Percentiles rank a stretch among this genome's conserved stretches.
Conservation (phyloP, 768 basidiomycete genomes). For the Bullera alba region DNA sequence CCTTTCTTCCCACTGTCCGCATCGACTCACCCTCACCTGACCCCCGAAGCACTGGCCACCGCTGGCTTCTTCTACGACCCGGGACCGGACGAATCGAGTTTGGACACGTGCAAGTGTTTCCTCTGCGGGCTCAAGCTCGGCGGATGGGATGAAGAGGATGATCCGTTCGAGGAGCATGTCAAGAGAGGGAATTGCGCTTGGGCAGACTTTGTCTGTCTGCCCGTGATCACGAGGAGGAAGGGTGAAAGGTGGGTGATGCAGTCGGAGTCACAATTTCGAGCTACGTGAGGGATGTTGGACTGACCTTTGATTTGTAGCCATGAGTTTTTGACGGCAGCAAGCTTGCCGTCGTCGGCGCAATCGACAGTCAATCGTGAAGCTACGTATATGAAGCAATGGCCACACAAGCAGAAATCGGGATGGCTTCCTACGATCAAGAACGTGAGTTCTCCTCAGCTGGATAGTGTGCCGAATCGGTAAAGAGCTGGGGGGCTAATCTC, state of each 20-base stretch:
- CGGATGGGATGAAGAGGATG: conserved; percentile 78
- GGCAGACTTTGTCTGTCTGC: conserved; percentile 70
- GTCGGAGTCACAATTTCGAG: background rate
- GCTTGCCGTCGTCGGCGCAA: conserved; percentile 28
- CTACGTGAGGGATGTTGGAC: background rate
- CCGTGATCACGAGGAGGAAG: conserved; percentile 46
- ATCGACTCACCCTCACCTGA: conserved; percentile 56
- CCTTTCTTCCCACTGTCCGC: conserved; percentile 65
- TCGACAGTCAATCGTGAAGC: conserved; percentile 19
- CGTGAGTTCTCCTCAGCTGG: conserved; percentile 15
- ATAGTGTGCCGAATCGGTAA: no score
- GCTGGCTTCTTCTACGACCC: conserved; percentile 80
- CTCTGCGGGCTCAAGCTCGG: conserved; percentile 72
- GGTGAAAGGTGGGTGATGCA: conserved; percentile 14
- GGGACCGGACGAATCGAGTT: conserved; percentile 53
- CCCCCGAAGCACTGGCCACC: conserved; percentile 66
- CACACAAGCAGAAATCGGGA: conserved; percentile 39
- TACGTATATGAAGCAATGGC: conserved; percentile 43
- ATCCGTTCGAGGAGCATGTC: conserved; percentile 78
- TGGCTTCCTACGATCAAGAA: conserved; percentile 38
- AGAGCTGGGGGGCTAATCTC: background rate
- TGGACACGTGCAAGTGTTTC: conserved; percentile 71
- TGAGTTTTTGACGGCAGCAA: conserved; percentile 10
- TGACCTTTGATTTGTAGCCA: conserved; percentile 4
- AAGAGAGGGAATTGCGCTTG: conserved; percentile 72